Evolutionary conservation across 768 basidiomycete genomes (phyloP).

Genomic region (Lactarius psammicola): DNA sequence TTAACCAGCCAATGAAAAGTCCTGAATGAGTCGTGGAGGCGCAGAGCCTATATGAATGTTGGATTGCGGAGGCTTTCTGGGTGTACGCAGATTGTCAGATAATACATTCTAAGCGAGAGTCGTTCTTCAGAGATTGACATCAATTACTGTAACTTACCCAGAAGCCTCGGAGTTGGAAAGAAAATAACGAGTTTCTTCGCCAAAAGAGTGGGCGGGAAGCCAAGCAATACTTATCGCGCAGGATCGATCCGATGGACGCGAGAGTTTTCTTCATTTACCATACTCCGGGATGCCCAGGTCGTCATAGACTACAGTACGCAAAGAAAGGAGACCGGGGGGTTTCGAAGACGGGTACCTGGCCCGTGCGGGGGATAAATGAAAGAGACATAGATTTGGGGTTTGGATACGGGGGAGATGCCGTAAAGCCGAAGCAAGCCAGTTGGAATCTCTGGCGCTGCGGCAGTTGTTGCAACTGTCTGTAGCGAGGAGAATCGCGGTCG

Average conservation of each 20-base stretch:
- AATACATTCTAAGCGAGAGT: not conserved
- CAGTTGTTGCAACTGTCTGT: not conserved
- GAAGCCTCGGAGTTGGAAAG: slow-evolving; percentile 12
- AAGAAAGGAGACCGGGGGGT: not conserved
- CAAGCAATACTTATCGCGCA: not conserved
- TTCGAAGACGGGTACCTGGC: not conserved
- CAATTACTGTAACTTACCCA: not conserved
- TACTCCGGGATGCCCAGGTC: slow-evolving; percentile 14
- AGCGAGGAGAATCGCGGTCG: not conserved
- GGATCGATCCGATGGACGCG: not conserved
- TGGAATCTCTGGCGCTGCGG: not conserved
- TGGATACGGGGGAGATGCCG: slow-evolving; percentile 3
- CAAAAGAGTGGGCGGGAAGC: not conserved
- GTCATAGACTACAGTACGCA: not conserved
- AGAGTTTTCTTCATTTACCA: not conserved
- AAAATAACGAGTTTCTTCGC: slow-evolving; percentile 1
- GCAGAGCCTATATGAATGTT: not conserved
- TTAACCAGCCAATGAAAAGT: not conserved
- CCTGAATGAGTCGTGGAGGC: not conserved
- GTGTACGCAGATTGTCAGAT: not conserved
- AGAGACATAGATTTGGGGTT: not conserved
- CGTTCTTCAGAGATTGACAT: not conserved
- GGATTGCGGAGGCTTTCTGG: not conserved
- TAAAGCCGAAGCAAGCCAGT: not conserved
- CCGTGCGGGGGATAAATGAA: not conserved